phyloP scores from a whole-genome alignment of 1,139 yeast species.

The Candida glucosophila region DNA sequence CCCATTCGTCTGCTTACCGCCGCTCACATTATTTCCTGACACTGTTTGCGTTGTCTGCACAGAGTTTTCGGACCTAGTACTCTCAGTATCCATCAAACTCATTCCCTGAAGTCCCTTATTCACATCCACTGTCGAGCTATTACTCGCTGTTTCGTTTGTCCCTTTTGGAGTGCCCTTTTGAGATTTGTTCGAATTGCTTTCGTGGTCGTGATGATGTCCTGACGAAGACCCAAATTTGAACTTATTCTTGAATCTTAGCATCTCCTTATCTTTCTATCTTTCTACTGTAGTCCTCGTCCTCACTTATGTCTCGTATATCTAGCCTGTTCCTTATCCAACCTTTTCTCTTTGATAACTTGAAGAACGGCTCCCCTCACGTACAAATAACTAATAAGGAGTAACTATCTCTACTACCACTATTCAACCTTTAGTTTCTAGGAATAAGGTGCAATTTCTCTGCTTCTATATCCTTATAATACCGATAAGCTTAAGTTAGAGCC shows the following conservation, averaged over 20 bases:
- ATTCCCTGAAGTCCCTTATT: slow-evolving; percentile 1
- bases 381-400: too few species aligned
- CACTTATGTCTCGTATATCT: neutral
- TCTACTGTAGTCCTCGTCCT: neutral
- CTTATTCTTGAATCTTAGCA: slow-evolving; percentile 40
- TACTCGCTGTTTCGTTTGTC: slow-evolving; percentile 6
- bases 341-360: too few species aligned
- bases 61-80: neutral
- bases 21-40: neutral
- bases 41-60: neutral
- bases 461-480: too few species aligned
- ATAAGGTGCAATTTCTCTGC: too few species aligned
- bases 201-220: slow-evolving; percentile 1
- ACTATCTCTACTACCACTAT: too few species aligned
- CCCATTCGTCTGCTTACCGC: neutral
- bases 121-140: slow-evolving; percentile 3
- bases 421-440: too few species aligned
- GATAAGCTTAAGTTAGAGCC: too few species aligned
- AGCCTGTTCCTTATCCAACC: too few species aligned
- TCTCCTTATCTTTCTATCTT: slow-evolving; percentile 7
- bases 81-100: neutral
- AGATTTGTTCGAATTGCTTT: slow-evolving; percentile 1
- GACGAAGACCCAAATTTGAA: slow-evolving; percentile 35
- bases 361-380: too few species aligned
- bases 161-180: slow-evolving; percentile 7